Evolutionary conservation across 345 rosid genomes (phyloP).

Genomic region (Mallotus nudiflorus): DNA sequence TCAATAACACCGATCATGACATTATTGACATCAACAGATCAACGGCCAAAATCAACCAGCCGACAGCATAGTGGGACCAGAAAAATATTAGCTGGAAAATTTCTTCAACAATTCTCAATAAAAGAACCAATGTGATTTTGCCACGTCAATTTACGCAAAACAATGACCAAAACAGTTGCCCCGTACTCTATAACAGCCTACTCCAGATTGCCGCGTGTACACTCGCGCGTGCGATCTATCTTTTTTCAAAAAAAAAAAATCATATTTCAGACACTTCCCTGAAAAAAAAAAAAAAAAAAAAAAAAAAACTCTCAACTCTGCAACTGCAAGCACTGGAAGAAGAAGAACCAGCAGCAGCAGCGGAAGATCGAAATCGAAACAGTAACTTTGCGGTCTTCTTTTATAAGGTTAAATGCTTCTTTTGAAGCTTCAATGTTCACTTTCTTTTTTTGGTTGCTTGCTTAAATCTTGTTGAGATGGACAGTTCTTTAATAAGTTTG

Average conservation of each 20-base stretch:
- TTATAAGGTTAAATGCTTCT: not conserved
- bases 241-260: not conserved
- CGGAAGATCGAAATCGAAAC: too few species aligned
- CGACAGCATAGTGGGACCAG: not conserved
- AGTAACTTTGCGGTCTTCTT: too few species aligned
- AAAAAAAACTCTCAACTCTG: not conserved
- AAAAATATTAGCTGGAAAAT: too few species aligned
- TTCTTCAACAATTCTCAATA: too few species aligned
- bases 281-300: not conserved
- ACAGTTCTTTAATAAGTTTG: not conserved
- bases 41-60: not conserved
- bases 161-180: too few species aligned
- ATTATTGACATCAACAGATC: not conserved
- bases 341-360: too few species aligned
- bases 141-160: not conserved
- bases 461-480: not conserved
- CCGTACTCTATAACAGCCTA: not conserved
- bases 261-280: slow-evolving; percentile 11
- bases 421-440: not conserved
- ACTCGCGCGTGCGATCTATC: slow-evolving; percentile 26
- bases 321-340: too few species aligned
- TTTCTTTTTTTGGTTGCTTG: not conserved
- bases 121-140: not conserved
- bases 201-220: slow-evolving; percentile 4
- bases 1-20: not conserved